Base-by-base conservation (phyloP, 257 asterid species). In the Knoxia roxburghii region DNA sequence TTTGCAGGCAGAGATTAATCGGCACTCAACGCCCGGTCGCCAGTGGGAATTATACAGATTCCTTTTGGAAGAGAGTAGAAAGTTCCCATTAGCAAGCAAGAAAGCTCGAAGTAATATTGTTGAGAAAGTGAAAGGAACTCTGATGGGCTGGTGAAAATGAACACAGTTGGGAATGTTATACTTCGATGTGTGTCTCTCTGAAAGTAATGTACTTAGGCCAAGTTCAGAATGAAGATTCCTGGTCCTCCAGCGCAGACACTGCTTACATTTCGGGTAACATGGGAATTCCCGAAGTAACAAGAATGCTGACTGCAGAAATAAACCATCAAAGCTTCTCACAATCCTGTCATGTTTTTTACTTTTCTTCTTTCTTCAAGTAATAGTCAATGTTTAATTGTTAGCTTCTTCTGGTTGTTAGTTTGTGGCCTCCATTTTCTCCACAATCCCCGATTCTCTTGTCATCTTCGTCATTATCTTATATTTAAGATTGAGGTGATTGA, bases 21-120 rank as follows among this genome's bases (percentile, higher is more conserved):
- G 87, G 50, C 82, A 77, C 60, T 67, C 82, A 75, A 79, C 72
- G 23, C 68, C 71, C 70, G 87, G 79, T 69, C 70, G 83, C 29
- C 78, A 82, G 65, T 82, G 87, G 87, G 87, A 82, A 60, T 77
- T 82, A 3, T 82, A 82, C 66, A 82, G 85, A 72, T 73, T 82
- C 48, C 72, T 67, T 33, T 76, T 82, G 73, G 85, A 77, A 48
- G 87, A 82, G 64, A 75, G 79, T 67, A 69, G 78, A 21, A 75
- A 69, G 37, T 77, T 74, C 58, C 85, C 83, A 21, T 69, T 77
- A 29, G 76, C 79, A 14, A 75, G 85, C 76, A 55, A 41, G 56
- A 72, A 41, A 72, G 79, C 85, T 41, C 67, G 72, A 33, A 73
- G 27, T 11, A 76, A 76, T 55, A 77, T 81, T 46, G 63, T 81